Evolutionary conservation across 2,329 filamentous ascomycete genomes (phyloP), one percentile per base, ranked within the genome.

Genomic region (Colletotrichum acutatum): DNA sequence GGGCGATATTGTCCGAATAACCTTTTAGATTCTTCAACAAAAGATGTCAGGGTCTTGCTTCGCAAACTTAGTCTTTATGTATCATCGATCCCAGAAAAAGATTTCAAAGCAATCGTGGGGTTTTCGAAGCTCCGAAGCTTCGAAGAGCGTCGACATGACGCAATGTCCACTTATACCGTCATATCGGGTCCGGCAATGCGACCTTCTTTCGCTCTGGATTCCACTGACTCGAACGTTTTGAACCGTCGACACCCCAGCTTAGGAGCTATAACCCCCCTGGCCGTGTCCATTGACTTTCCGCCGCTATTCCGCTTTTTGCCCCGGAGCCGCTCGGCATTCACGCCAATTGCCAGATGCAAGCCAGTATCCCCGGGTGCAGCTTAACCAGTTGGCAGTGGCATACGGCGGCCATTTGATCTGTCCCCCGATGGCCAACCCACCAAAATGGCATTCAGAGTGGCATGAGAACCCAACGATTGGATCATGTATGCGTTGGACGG

Each of bases 111-210:
- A 19, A 52, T 52, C 66, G 46, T 65, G 54, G 58, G 46, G 57
- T 56, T 26, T 5, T 30, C 57, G 24, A 16, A 49, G 34, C 24
- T 14, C 26, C 34, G 37, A 19, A 49, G 60, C n/a, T 65, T 63
- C 60, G n/a, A 60, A 52, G 9, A 49, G 54, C 5, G 56, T 65
- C 54, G 49, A 8, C 60, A 70, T 72, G 70, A 72, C 70, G 70
- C 70, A 70, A 72, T 72, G 34, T 22, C 32, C 28, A 65, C 4
- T 57, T 46, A 70, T 61, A 58, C 26, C 54, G 66, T 69, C 70
- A 72, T 64, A 42, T 58, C 37, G 54, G 56, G 46, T n/a, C 49
- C 53, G 19, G 46, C 54, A 49, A 70, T 69, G 46, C 59, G 54
- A 64, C 66, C 53, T 61, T 49, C 54, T 49, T 46, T 42, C 16